These are phyloP conservation scores for Tetrapisispora fleetii DNA, from an alignment of 805 yeast genomes.

Conservation along the genomic window DNA sequence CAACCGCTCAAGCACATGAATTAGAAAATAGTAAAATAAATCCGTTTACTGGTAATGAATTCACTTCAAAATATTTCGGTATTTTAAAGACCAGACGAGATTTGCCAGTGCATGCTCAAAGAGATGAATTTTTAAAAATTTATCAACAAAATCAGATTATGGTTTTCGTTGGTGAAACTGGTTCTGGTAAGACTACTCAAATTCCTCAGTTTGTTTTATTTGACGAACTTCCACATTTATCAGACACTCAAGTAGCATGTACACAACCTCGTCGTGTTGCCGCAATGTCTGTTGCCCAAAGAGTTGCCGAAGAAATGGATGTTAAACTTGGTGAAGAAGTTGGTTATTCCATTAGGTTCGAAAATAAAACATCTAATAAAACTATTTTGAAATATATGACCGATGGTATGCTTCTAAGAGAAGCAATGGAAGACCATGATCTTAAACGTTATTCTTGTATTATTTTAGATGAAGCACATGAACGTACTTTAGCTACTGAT, in stretches of 20 bases:
- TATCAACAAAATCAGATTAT: constrained; percentile 79
- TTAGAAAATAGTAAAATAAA: constrained; percentile 53
- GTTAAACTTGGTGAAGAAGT: constrained; percentile 62
- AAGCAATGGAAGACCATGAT: constrained; percentile 53
- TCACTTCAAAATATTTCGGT: constrained; percentile 59
- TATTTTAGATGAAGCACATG: constrained; percentile 95
- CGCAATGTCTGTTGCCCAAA: constrained; percentile 67
- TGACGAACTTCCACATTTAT: constrained; percentile 52
- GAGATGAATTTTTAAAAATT: constrained; percentile 75
- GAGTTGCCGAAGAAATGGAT: constrained; percentile 76
- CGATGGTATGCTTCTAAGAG: constrained; percentile 82
- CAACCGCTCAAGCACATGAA: constrained; percentile 49
- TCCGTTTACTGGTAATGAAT: constrained; percentile 67
- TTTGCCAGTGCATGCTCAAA: constrained; percentile 88
- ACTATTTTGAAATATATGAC: constrained; percentile 87
- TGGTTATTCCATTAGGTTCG: constrained; percentile 83
- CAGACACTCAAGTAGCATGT: constrained; percentile 42
- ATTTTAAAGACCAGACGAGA: constrained; percentile 74
- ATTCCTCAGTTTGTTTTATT: constrained; percentile 68
- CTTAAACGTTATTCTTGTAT: constrained; percentile 71
- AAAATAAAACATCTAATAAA: constrained; percentile 47
- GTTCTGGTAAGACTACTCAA: constrained; percentile 95
- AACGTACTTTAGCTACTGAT: constrained; percentile 80
- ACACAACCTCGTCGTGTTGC: constrained; percentile 83
- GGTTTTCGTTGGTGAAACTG: constrained; percentile 91